A percentile compares a stretch with the other conserved stretches of the same genome.
These are phyloP conservation scores for Pseudotulostoma volvatum DNA, from an alignment of 495 filamentous ascomycete species.

Conservation along the genomic window DNA sequence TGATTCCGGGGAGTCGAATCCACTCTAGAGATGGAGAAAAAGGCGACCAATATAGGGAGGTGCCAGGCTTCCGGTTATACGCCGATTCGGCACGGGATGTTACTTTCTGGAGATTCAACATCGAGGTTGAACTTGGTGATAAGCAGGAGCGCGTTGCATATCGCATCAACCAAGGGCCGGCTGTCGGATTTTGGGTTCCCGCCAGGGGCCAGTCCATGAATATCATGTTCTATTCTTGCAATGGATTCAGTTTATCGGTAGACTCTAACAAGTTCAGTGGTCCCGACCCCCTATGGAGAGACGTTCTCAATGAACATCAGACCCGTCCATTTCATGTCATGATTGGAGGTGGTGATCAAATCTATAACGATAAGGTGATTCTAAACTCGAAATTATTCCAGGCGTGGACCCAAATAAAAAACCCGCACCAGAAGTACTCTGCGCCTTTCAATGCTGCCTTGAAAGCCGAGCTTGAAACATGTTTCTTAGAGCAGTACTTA, in stretches of 20 bases:
- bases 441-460: constrained; percentile 57
- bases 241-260: constrained; percentile 76
- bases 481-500: constrained; percentile 74
- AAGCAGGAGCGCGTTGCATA: constrained; percentile 79
- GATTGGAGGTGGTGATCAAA: constrained; percentile 93
- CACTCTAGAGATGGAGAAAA: constrained; percentile 51
- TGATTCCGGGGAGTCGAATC: constrained; percentile 26
- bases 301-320: constrained; percentile 86
- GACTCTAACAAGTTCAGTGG: constrained; percentile 67
- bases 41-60: constrained; percentile 56
- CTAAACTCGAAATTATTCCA: constrained; percentile 56
- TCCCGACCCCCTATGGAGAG: constrained; percentile 91
- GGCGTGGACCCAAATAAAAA: constrained; percentile 71
- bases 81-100: constrained; percentile 68
- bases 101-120: constrained; percentile 93
- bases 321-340: constrained; percentile 92
- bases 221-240: constrained; percentile 96
- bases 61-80: constrained; percentile 68
- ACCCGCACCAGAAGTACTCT: constrained; percentile 59
- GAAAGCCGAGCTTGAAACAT: constrained; percentile 69
- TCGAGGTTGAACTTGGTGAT: constrained; percentile 71
- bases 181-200: constrained; percentile 89
- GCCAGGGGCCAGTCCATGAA: constrained; percentile 80
- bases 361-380: constrained; percentile 81
- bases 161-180: constrained; percentile 81